phyloP scores from a whole-genome alignment of 2,329 filamentous ascomycete species.

The Botrytis cinerea region DNA sequence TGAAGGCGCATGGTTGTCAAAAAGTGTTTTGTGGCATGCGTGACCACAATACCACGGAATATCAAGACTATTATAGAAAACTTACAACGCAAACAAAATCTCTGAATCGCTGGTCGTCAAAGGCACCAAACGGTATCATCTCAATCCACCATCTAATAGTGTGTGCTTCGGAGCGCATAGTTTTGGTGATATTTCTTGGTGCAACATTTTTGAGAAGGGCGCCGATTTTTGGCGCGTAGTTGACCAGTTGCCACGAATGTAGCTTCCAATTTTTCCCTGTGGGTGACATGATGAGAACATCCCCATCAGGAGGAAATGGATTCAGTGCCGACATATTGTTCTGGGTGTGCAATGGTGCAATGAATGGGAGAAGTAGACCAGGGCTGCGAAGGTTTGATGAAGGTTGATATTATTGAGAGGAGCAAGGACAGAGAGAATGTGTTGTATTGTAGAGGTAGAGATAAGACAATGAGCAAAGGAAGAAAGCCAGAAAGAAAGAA shows the following conservation, averaged over 20 bases:
- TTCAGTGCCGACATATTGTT: conserved; percentile 10
- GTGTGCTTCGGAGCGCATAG: conserved; percentile 24
- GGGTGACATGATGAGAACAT: conserved; percentile 36
- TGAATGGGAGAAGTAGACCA: background rate
- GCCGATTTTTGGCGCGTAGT: conserved; percentile 29
- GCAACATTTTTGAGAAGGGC: conserved; percentile 24
- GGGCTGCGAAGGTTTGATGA: background rate
- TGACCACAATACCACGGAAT: background rate
- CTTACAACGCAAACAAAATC: conserved; percentile 34
- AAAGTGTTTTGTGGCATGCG: background rate
- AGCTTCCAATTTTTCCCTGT: conserved; percentile 37
- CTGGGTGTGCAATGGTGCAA: background rate
- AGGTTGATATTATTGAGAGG: background rate
- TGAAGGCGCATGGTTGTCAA: background rate
- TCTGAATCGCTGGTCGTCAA: conserved; percentile 31
- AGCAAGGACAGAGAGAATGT: background rate
- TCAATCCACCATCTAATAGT: conserved; percentile 33
- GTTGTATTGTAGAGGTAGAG: background rate
- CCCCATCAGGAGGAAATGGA: conserved; percentile 31
- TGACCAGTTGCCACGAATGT: conserved; percentile 30
- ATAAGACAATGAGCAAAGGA: background rate
- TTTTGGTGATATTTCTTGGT: conserved; percentile 28
- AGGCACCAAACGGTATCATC: conserved; percentile 27
- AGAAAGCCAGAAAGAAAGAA: background rate
- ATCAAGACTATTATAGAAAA: conserved; percentile 5